Conservation (phyloP, 768 basidiomycete genomes). For the Boletus rubroflammeus region DNA sequence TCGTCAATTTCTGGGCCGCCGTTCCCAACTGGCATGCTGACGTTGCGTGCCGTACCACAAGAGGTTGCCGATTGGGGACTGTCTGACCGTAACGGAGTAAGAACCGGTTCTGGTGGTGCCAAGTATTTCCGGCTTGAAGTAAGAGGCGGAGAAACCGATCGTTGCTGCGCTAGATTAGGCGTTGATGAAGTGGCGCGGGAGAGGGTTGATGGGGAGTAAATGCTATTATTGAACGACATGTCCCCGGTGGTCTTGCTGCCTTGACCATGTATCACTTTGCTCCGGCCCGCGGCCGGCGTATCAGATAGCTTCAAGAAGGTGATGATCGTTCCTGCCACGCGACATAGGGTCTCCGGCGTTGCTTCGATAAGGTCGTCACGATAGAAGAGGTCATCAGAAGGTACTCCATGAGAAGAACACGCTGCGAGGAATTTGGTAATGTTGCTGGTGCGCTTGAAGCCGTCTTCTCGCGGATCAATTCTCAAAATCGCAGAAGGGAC, state of each 20-base stretch:
- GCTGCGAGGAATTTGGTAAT: slow-evolving; percentile 76
- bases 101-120: slow-evolving; percentile 45
- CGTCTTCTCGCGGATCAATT: slow-evolving; percentile 64
- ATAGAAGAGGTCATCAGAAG: slow-evolving; percentile 61
- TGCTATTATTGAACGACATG: slow-evolving; percentile 34
- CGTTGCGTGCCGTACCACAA: slow-evolving; percentile 30
- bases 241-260: slow-evolving; percentile 27
- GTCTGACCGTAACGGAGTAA: slow-evolving; percentile 53
- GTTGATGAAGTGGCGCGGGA: slow-evolving; percentile 57
- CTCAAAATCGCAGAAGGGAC: slow-evolving; percentile 56
- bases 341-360: slow-evolving; percentile 56
- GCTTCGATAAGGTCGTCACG: slow-evolving; percentile 65
- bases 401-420: slow-evolving; percentile 63
- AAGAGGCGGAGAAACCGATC: slow-evolving; percentile 38
- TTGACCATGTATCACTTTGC: slow-evolving; percentile 45
- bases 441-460: slow-evolving; percentile 64
- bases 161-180: slow-evolving; percentile 48
- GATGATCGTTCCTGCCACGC: slow-evolving; percentile 73
- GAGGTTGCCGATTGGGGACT: slow-evolving; percentile 49
- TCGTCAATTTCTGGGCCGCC: slow-evolving; percentile 35
- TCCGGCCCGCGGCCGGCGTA: slow-evolving; percentile 42
- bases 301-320: slow-evolving; percentile 64
- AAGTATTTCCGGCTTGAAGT: slow-evolving; percentile 41
- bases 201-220: slow-evolving; percentile 26
- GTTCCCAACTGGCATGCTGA: slow-evolving; percentile 12